These are phyloP conservation scores for Sutorius eximius DNA, from an alignment of 1,284 basidiomycete genomes.

Conservation along the genomic window DNA sequence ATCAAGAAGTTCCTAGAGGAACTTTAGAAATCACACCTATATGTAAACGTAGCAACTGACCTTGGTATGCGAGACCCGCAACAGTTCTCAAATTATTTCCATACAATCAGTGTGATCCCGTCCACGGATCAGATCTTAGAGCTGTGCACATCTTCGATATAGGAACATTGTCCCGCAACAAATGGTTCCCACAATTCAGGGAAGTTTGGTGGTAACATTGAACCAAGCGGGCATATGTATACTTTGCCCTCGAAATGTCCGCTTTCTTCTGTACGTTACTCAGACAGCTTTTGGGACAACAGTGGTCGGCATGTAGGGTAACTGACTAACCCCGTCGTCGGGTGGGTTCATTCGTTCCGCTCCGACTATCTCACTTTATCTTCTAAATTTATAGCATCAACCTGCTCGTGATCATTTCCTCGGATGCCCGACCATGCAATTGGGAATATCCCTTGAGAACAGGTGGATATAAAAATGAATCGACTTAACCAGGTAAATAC, in stretches of 20 bases:
- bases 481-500: neutral
- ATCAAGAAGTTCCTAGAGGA: slow-evolving; percentile 41
- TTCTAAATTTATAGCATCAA: slow-evolving; percentile 10
- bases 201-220: neutral
- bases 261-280: too few relatives aligned
- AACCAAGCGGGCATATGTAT: neutral
- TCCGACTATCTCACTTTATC: slow-evolving; percentile 11
- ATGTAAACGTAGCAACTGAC: slow-evolving; percentile 11
- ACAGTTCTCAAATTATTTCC: neutral
- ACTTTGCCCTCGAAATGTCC: neutral
- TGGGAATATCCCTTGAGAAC: neutral
- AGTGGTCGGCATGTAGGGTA: too few relatives aligned
- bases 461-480: slow-evolving; percentile 10
- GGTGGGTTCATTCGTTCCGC: neutral
- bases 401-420: neutral
- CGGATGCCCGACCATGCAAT: neutral
- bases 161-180: neutral
- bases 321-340: too few relatives aligned
- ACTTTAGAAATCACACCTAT: slow-evolving; percentile 6
- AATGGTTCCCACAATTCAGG: neutral
- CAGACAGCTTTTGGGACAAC: too few relatives aligned
- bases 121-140: neutral
- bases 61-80: neutral
- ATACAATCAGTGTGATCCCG: neutral
- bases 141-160: neutral